Base-by-base conservation (phyloP, 2,329 filamentous ascomycete species). In the Hortaea werneckii region DNA sequence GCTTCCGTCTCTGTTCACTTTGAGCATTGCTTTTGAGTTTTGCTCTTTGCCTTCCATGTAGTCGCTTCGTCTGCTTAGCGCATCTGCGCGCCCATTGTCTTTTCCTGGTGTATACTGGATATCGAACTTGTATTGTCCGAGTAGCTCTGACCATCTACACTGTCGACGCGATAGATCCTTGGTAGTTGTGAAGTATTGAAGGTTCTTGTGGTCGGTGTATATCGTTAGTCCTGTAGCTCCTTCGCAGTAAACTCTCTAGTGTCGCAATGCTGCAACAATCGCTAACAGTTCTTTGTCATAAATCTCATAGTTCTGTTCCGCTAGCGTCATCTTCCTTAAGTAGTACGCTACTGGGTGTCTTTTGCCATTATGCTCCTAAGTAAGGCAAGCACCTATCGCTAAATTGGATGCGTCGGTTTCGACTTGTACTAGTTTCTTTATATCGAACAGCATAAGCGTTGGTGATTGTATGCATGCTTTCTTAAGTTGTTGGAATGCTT, bases 281-380 rank as follows among this genome's bases (percentile, higher is more conserved):
- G 46, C 48, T 38, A 52, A 44, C 8, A 54, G 42, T 37, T 54
- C 48, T 37, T 54, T 53, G 35, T 54, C 37, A 45, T 51, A 43
- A 39, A 50, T 43, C 4, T 53, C 37, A 37, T 50, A 50, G 30
- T 45, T 46, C 3, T 27, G 29, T 42, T 55, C 47, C 0, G 46
- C 38, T 40, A 38, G 26, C 3, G 12, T 29, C 3, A 49, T 8
- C 29, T 49, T 49, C 9, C 40, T 12, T 29, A 29, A 9, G 39
- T 12, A 12, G 13, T 37, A 9, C 34, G n/a, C 37, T 11, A 29
- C 6, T 42, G 20, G 5, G 37, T 45, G 13, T 44, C n/a, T 5
- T 13, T 35, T 35, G 9, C 32, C 27, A 26, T 40, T n/a, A 13
- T 5, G 6, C 37, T 12, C 32, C 10, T 13, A 44, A 34, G 3